Conservation (phyloP, 179 eudicot genomes). For the Spinacia oleracea region DNA sequence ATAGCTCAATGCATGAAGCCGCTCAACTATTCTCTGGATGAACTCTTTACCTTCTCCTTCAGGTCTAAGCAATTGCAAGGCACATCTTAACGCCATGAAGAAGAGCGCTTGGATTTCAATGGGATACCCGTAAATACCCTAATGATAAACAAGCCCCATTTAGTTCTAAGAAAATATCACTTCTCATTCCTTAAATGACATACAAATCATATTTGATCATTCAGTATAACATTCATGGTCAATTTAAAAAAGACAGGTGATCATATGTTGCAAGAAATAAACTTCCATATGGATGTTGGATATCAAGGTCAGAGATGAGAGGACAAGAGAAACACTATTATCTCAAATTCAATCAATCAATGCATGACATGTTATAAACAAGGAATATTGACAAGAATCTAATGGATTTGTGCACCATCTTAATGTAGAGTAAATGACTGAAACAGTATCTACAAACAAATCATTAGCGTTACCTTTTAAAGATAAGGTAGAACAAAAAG, state of each 20-base stretch:
- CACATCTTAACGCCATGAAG: constrained; percentile 87
- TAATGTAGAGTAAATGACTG: not conserved
- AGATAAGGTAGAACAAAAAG: not conserved
- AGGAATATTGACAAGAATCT: not conserved
- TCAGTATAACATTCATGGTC: not conserved
- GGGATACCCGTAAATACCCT: constrained; percentile 90
- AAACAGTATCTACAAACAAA: not conserved
- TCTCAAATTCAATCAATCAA: not conserved
- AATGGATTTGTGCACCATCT: not conserved
- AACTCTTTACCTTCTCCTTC: constrained; percentile 66
- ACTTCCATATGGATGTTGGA: not conserved
- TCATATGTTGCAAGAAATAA: not conserved
- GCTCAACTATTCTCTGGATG: constrained; percentile 48
- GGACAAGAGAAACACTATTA: not conserved
- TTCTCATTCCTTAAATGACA: not conserved
- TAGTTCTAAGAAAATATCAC: not conserved
- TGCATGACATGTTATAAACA: not conserved
- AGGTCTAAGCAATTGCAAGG: constrained; percentile 61
- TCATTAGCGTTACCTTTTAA: not conserved
- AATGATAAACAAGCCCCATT: not conserved
- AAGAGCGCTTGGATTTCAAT: constrained; percentile 89
- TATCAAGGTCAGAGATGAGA: not conserved
- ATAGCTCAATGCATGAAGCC: constrained; percentile 81
- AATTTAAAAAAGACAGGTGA: not conserved
- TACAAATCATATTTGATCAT: not conserved